Percentiles rank a stretch among this genome's conserved stretches.
These are phyloP conservation scores for Eucalyptus victrix DNA, from an alignment of 345 rosid species.

Conservation along the genomic window DNA sequence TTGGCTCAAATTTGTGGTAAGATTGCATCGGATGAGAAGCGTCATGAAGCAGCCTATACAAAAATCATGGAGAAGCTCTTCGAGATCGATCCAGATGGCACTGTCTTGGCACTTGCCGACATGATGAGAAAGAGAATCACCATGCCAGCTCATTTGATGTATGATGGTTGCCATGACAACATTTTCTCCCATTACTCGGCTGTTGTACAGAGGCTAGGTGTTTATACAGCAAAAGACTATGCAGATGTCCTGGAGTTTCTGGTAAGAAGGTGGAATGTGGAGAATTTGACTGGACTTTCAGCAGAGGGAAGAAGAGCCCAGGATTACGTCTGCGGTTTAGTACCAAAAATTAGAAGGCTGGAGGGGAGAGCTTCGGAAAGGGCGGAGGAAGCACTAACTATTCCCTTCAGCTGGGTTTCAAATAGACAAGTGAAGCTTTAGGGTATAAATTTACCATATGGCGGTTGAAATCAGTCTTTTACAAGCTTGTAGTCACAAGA, in stretches of 20 bases:
- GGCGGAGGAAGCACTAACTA: conserved; percentile 32
- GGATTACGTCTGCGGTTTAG: conserved; percentile 55
- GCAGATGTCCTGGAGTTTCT: conserved; percentile 71
- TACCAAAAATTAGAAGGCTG: conserved; percentile 59
- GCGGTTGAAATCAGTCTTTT: too few species aligned
- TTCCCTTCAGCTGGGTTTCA: conserved; percentile 76
- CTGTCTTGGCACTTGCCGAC: conserved; percentile 64
- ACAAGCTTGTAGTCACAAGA: background rate
- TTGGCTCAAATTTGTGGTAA: conserved; percentile 78
- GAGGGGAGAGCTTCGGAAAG: conserved; percentile 70
- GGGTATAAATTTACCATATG: background rate
- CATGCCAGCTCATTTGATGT: conserved; percentile 93
- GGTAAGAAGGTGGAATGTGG: conserved; percentile 71
- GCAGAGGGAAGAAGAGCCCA: conserved; percentile 66
- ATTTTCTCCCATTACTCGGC: conserved; percentile 76
- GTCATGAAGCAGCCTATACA: conserved; percentile 84
- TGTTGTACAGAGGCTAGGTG: conserved; percentile 74
- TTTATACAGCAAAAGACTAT: conserved; percentile 78
- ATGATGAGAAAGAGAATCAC: conserved; percentile 94
- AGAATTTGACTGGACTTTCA: conserved; percentile 43
- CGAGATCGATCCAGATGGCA: conserved; percentile 82
- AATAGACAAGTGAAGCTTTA: conserved; percentile 58
- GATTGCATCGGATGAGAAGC: conserved; percentile 92
- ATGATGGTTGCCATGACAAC: conserved; percentile 52
- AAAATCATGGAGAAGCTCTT: conserved; percentile 75